phyloP scores from a whole-genome alignment of 306 rosid genomes.

The Mucuna pruriens region DNA sequence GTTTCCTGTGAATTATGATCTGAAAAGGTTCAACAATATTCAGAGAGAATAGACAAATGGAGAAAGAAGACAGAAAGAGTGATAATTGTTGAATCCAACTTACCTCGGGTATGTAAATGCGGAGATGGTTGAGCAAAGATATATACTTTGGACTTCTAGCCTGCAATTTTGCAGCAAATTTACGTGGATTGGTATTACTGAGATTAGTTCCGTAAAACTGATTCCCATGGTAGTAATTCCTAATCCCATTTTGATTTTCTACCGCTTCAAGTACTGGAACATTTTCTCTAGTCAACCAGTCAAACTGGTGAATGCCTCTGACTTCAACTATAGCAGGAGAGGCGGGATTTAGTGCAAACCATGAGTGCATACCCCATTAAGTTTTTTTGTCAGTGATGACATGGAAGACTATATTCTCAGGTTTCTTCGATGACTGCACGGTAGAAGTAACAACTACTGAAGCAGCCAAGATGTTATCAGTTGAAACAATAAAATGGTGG shows the following conservation, averaged over 20 bases:
- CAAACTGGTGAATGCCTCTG: constrained; percentile 95
- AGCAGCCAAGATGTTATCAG: constrained; percentile 98
- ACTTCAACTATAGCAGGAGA: constrained; percentile 96
- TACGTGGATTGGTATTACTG: constrained; percentile 68
- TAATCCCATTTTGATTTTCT: constrained; percentile 86
- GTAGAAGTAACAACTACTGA: constrained; percentile 96
- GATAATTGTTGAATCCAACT: constrained; percentile 35
- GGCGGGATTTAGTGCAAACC: constrained; percentile 95
- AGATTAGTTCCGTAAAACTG: constrained; percentile 74
- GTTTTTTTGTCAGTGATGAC: constrained; percentile 97
- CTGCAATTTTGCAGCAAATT: constrained; percentile 85
- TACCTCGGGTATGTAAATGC: constrained; percentile 98
- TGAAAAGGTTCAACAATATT: constrained; percentile 27
- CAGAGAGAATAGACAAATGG: neutral
- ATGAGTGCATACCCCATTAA: constrained; percentile 98
- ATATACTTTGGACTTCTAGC: constrained; percentile 99
- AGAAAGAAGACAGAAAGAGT: neutral
- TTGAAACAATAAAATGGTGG: constrained; percentile 88
- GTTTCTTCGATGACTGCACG: constrained; percentile 76
- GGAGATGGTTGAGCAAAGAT: constrained; percentile 95
- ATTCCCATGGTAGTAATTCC: constrained; percentile 95
- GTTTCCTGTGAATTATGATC: neutral
- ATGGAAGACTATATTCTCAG: constrained; percentile 94
- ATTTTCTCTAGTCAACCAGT: constrained; percentile 99
- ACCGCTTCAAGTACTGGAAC: constrained; percentile 99